phyloP scores from a whole-genome alignment of 208 protist species.

The Jaenimonas drosophilae region DNA sequence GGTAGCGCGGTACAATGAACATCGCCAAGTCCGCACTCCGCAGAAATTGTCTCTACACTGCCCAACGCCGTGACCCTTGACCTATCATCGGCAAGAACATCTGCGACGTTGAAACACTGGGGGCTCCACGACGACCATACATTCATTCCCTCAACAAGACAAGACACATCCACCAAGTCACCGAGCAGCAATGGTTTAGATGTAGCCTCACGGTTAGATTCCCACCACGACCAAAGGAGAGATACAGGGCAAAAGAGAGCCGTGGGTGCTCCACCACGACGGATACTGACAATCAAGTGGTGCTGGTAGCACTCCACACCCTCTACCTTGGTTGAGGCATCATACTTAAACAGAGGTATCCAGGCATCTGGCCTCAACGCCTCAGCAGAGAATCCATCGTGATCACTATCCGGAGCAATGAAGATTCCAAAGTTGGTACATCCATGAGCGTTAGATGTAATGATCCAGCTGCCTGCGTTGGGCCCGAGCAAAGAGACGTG shows the following conservation, averaged over 20 bases:
- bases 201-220: neutral
- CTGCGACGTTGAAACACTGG: too few relatives aligned
- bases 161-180: too few relatives aligned
- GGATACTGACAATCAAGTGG: constrained; percentile 40
- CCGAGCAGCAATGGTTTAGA: too few relatives aligned
- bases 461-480: constrained; percentile 34
- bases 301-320: constrained; percentile 23
- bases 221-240: constrained; percentile 27
- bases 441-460: constrained; percentile 16
- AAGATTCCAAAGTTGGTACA: constrained; percentile 30
- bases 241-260: constrained; percentile 24
- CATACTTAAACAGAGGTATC: constrained; percentile 36
- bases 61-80: too few relatives aligned
- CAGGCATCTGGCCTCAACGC: constrained; percentile 4
- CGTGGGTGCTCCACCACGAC: constrained; percentile 18
- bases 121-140: too few relatives aligned
- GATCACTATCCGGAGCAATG: constrained; percentile 23
- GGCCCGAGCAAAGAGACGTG: constrained; percentile 27
- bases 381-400: neutral
- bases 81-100: too few relatives aligned
- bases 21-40: too few relatives aligned
- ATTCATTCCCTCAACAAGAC: too few relatives aligned
- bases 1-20: constrained; percentile 1
- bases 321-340: constrained; percentile 29
- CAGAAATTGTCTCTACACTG: too few relatives aligned